Evolutionary conservation across 208 protist genomes (phyloP), one percentile per base, ranked within the genome.

Genomic region (Wallacemonas sp.): DNA sequence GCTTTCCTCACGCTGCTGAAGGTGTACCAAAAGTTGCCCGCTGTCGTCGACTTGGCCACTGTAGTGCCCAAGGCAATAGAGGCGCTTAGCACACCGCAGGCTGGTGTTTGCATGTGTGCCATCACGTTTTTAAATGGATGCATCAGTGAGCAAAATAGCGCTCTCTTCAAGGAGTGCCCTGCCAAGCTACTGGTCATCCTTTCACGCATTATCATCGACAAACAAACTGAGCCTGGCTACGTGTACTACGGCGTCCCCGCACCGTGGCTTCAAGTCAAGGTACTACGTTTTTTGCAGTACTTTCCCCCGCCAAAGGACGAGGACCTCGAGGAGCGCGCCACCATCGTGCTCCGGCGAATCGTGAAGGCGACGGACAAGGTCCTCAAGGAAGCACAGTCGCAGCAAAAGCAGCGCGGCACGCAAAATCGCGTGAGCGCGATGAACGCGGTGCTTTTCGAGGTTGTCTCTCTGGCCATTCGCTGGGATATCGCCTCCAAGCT

Each of bases 211-310:
- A 93, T 97, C 55, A 53, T 96, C n/a, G 80, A 85, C 59, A 93
- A 94, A 60, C 76, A 91, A 34, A 94, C 85, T 8, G 83, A 94
- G 46, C 79, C 79, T 12, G 97, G 98, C 26, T 99, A 99, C 85
- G 78, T 99, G 5, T 99, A 99, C 83, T 99, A 99, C 79, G 85
- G 94, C 38, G 91, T 99, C 37, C 86, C 98, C 15, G 87, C 94
- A 19, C 99, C 99, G 37, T 99, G 99, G 98, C 84, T 99, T 24
- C 98, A 99, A 85, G 88, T 97, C 33, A 99, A 99, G 74, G 66
- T 97, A n/a, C 82, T 99, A 17, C 92, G 96, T 32, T 84, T 99
- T 30, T 81, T 99, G 26, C 97, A 98, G 68, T 91, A 94, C 60
- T 99, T 98, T 69, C 92, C 97, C 19, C 55, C 83, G 5, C 96